A percentile compares a stretch with the other conserved stretches of the same genome.
These are phyloP conservation scores for Neurospora sp. DNA, from an alignment of 2,329 filamentous ascomycete species.

Conservation along the genomic window DNA sequence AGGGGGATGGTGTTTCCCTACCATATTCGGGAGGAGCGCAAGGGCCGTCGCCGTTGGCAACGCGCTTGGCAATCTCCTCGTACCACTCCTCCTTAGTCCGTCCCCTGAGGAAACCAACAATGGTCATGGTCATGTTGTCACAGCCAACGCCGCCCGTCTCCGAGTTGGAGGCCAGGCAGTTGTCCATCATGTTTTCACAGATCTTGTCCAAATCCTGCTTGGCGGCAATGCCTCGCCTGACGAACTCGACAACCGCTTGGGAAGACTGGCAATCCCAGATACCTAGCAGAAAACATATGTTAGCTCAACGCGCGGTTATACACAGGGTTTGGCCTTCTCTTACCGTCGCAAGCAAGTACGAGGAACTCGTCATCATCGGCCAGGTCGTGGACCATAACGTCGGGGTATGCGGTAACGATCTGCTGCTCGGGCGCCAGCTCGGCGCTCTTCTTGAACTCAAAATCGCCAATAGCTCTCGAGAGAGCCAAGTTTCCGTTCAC, in stretches of 20 bases:
- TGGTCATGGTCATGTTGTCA: slow-evolving; percentile 98
- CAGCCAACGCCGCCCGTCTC: slow-evolving; percentile 96
- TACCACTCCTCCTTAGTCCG: slow-evolving; percentile 98
- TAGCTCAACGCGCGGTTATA: not conserved
- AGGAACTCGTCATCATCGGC: slow-evolving; percentile 92
- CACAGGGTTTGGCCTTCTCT: slow-evolving; percentile 22
- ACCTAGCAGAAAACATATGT: slow-evolving; percentile 42
- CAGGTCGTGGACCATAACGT: slow-evolving; percentile 85
- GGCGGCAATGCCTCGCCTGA: slow-evolving; percentile 87
- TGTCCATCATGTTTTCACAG: slow-evolving; percentile 99
- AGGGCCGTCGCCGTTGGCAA: slow-evolving; percentile 93
- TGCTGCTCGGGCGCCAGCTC: slow-evolving; percentile 96
- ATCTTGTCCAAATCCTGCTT: slow-evolving; percentile 93
- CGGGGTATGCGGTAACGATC: slow-evolving; percentile 94
- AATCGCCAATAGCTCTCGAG: slow-evolving; percentile 95
- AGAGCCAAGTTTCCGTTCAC: slow-evolving; percentile 97
- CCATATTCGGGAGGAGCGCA: slow-evolving; percentile 99
- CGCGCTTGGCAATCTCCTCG: slow-evolving; percentile 84
- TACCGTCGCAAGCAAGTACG: slow-evolving; percentile 87
- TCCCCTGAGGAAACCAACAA: slow-evolving; percentile 82
- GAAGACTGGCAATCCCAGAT: slow-evolving; percentile 99
- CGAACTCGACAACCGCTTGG: slow-evolving; percentile 94
- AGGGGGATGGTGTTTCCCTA: slow-evolving; percentile 50
- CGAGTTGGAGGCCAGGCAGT: slow-evolving; percentile 94
- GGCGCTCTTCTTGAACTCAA: slow-evolving; percentile 99